These are phyloP conservation scores for Blepharisma japonicum DNA, from an alignment of 73 alveolate genomes.

Conservation along the genomic window DNA sequence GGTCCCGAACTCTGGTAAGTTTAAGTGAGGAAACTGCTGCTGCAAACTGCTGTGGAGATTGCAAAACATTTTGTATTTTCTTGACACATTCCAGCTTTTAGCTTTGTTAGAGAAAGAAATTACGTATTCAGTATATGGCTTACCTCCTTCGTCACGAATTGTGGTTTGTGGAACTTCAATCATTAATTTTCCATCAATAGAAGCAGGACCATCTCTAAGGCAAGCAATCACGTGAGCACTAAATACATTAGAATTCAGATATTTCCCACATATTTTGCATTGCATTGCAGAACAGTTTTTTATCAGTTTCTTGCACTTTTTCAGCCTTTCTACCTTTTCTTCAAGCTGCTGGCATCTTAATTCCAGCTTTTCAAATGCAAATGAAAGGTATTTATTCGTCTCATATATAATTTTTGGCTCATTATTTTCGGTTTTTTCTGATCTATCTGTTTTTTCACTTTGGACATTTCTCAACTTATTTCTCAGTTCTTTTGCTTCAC, in stretches of 20 bases:
- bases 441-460: conserved; percentile 13
- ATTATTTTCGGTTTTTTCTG: not conserved
- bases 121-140: conserved; percentile 80
- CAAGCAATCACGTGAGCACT: not conserved
- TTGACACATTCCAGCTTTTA: conserved; percentile 60
- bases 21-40: conserved; percentile 2
- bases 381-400: conserved; percentile 46
- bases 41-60: conserved; percentile 40
- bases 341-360: conserved; percentile 50
- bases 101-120: conserved; percentile 49
- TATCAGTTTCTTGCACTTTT: conserved; percentile 46
- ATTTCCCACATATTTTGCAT: conserved; percentile 48
- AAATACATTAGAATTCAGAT: conserved; percentile 29
- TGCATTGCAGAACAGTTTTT: conserved; percentile 42
- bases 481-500: not conserved
- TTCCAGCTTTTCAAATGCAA: conserved; percentile 57
- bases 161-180: not conserved
- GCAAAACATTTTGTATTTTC: conserved; percentile 76
- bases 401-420: not conserved
- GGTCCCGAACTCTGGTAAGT: conserved; percentile 14
- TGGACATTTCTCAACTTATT: not conserved
- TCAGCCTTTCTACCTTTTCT: conserved; percentile 41
- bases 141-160: not conserved
- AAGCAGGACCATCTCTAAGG: not conserved
- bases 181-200: not conserved